Base-by-base conservation (phyloP, 2,329 filamentous ascomycete species). In the Venturia oleaginea region DNA sequence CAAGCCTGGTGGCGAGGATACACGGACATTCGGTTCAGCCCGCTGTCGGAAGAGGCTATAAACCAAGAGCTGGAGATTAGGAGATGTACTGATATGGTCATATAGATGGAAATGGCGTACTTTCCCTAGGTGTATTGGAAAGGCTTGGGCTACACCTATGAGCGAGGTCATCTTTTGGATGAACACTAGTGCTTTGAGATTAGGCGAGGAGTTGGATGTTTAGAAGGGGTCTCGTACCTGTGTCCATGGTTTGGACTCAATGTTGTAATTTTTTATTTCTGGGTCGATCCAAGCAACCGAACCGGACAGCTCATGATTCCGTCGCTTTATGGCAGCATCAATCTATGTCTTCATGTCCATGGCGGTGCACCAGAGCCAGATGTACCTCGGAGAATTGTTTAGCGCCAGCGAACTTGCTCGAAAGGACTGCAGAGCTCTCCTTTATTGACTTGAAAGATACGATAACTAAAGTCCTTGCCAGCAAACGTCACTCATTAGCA, bases 241-340 rank as follows among this genome's bases (percentile, higher is more conserved):
- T 27, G 46, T 51, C 46, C 46, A 27, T 13, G 15, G 6, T 15
- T 10, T 57, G 27, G 66, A 70, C 27, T 46, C 64, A 32, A 38
- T 46, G 24, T 55, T 66, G 5, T 59, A 69, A 27, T 27, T 55
- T 2, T 38, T 54, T 15, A 66, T 75, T 34, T 67, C 67, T 54
- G 64, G 66, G 37, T 61, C 15, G 24, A 66, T 68, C 48, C 63
- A 67, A 13, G 54, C 64, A 13, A 22, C 65, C 8, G 68, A 69
- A n/a, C n/a, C n/a, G n/a, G n/a, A n/a, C n/a, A n/a, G n/a, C n/a
- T n/a, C n/a, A n/a, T n/a, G n/a, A n/a, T n/a, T n/a, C n/a, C n/a
- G n/a, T n/a, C n/a, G n/a, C n/a, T n/a, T n/a, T n/a, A n/a, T n/a
- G n/a, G n/a, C n/a, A n/a, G n/a, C n/a, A n/a, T n/a, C n/a, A n/a